phyloP scores from a whole-genome alignment of 352 stramenopile species.

The Phytophthora syringae region DNA sequence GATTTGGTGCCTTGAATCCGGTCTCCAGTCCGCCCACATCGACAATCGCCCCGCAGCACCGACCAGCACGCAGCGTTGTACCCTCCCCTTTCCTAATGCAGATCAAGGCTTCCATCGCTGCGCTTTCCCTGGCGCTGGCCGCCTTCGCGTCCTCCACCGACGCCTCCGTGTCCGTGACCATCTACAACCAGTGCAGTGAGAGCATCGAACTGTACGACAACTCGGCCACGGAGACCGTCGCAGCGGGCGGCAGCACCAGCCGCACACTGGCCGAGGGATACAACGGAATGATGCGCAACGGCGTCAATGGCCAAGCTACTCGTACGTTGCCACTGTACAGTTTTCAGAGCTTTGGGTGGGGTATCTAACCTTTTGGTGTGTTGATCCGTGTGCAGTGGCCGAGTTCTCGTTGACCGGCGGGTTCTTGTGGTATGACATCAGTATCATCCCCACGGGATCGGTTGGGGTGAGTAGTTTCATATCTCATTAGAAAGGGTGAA shows the following conservation, averaged over 20 bases:
- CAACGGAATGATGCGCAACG: constrained; percentile 71
- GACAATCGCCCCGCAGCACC: constrained; percentile 24
- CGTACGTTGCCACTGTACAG: constrained; percentile 10
- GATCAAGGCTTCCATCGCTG: constrained; percentile 21
- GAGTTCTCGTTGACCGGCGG: constrained; percentile 47
- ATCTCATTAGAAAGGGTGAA: not conserved
- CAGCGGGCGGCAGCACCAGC: constrained; percentile 38
- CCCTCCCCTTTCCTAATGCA: constrained; percentile 16
- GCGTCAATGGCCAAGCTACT: constrained; percentile 49
- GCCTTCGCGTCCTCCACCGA: constrained; percentile 16
- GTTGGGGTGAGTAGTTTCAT: constrained; percentile 24
- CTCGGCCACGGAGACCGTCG: constrained; percentile 44
- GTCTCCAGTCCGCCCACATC: constrained; percentile 26
- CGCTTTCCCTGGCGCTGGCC: constrained; percentile 32
- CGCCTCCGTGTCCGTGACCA: constrained; percentile 45
- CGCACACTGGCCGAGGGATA: constrained; percentile 48
- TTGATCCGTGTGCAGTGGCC: constrained; percentile 47
- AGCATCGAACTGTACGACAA: constrained; percentile 70
- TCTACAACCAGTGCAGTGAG: constrained; percentile 60
- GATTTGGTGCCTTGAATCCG: constrained; percentile 20
- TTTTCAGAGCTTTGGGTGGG: not conserved
- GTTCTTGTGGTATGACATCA: constrained; percentile 60
- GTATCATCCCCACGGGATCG: constrained; percentile 51
- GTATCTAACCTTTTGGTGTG: not conserved
- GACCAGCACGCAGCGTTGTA: constrained; percentile 15